phyloP scores from a whole-genome alignment of 2,329 filamentous ascomycete genomes.

The Annulohypoxylon truncatum region DNA sequence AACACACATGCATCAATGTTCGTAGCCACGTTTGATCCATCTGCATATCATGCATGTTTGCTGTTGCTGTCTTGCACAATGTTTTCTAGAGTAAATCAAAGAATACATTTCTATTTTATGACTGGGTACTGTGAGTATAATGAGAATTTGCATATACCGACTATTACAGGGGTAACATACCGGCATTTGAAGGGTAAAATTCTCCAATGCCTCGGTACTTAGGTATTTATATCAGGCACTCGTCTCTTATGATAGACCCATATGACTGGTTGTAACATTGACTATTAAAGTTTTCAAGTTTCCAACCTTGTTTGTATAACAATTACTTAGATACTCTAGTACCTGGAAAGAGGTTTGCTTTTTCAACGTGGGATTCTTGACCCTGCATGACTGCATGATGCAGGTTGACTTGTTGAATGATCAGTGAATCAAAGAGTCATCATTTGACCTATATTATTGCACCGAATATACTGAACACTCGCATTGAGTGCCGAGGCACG shows the following conservation, averaged over 20 bases:
- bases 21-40: background rate
- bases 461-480: background rate
- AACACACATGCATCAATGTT: background rate
- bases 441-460: slow-evolving; percentile 12
- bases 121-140: background rate
- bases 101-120: background rate
- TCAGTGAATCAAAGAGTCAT: slow-evolving; percentile 5
- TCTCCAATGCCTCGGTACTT: slow-evolving; percentile 14
- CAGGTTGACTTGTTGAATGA: slow-evolving; percentile 6
- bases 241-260: background rate
- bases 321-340: background rate
- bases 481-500: slow-evolving; percentile 18
- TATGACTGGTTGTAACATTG: background rate
- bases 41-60: background rate
- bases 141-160: background rate
- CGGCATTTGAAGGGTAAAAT: background rate
- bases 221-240: background rate
- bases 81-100: background rate
- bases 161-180: background rate
- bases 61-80: background rate
- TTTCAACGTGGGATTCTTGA: background rate
- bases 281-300: background rate
- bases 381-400: slow-evolving; percentile 13
- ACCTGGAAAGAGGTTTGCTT: background rate
- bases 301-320: too few species aligned